These are phyloP conservation scores for Aureobasidium sp. DNA, from an alignment of 2,329 filamentous ascomycete genomes.

Conservation along the genomic window DNA sequence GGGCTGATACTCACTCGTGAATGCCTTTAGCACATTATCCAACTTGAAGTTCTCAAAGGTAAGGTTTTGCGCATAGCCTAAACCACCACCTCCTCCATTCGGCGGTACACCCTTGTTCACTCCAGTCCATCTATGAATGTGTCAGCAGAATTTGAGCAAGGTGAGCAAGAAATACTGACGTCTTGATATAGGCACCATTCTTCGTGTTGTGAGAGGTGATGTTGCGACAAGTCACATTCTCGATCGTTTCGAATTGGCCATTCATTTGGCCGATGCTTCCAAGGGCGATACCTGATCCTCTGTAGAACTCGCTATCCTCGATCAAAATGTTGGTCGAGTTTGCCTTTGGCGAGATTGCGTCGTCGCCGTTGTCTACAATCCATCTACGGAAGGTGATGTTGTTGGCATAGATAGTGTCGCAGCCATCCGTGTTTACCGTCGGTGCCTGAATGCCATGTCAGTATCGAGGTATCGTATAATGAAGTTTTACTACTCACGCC, in stretches of 20 bases:
- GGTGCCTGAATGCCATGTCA: slow-evolving; percentile 16
- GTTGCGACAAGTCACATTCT: slow-evolving; percentile 42
- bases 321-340: slow-evolving; percentile 50
- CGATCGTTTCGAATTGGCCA: slow-evolving; percentile 40
- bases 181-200: slow-evolving; percentile 49
- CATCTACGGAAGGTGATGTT: slow-evolving; percentile 45
- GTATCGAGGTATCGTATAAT: slow-evolving; percentile 14
- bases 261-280: slow-evolving; percentile 51
- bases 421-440: slow-evolving; percentile 19
- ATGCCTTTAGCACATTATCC: slow-evolving; percentile 16
- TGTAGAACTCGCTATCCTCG: slow-evolving; percentile 41
- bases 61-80: slow-evolving; percentile 37
- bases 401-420: slow-evolving; percentile 36
- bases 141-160: slow-evolving; percentile 38
- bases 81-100: slow-evolving; percentile 51
- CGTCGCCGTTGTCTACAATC: slow-evolving; percentile 46
- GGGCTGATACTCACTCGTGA: slow-evolving; percentile 13
- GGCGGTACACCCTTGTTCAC: slow-evolving; percentile 31
- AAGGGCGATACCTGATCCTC: slow-evolving; percentile 47
- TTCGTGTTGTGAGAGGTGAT: slow-evolving; percentile 39
- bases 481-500: slow-evolving; percentile 1
- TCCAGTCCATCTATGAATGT: slow-evolving; percentile 40
- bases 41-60: slow-evolving; percentile 28
- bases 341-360: slow-evolving; percentile 46
- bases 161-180: slow-evolving; percentile 32